phyloP scores from a whole-genome alignment of 1,139 yeast species.

The Hanseniaspora sp. region DNA sequence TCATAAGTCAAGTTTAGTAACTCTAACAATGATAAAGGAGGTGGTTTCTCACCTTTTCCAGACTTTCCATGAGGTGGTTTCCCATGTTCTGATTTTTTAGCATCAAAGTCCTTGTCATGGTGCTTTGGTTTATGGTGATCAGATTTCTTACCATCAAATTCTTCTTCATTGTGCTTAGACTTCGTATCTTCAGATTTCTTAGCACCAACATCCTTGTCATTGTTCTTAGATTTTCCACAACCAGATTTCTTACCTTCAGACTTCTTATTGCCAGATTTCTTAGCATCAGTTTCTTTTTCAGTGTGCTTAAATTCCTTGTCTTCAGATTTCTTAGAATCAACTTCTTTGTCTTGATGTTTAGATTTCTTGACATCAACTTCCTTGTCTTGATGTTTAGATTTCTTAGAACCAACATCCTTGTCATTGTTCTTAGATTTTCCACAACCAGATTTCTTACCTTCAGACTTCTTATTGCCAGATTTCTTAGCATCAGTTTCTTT shows the following conservation, averaged over 20 bases:
- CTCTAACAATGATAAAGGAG: slow-evolving; percentile 18
- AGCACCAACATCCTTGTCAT: background rate
- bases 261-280: background rate
- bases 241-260: background rate
- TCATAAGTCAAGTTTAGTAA: slow-evolving; percentile 24
- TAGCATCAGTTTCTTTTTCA: background rate
- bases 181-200: background rate
- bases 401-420: background rate
- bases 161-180: background rate
- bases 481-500: background rate
- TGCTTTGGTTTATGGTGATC: background rate
- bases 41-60: slow-evolving; percentile 9
- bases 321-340: background rate
- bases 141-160: background rate
- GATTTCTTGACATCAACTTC: background rate
- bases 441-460: background rate
- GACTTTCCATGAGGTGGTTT: background rate
- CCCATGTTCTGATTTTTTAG: background rate
- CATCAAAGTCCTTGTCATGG: background rate
- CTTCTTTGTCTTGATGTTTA: background rate
- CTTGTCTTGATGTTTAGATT: background rate
- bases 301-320: background rate
- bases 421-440: background rate
- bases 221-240: background rate
- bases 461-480: background rate